phyloP scores from a whole-genome alignment of 257 asterid species.

The Verbascum thapsus region DNA sequence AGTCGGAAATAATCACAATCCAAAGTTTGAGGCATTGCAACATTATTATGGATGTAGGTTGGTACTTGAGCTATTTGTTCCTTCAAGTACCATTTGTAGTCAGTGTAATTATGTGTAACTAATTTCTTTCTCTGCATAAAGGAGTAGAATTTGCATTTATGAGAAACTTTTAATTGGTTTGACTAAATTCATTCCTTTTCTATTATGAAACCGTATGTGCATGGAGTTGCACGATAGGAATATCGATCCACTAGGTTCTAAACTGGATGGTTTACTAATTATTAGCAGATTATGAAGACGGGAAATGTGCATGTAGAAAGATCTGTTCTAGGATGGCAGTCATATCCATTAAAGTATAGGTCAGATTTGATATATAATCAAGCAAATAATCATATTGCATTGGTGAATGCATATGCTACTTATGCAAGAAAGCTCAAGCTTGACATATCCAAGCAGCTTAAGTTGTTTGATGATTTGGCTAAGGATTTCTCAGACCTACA shows the following conservation, averaged over 20 bases:
- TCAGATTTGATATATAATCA: constrained; percentile 73
- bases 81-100: background rate
- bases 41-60: constrained; percentile 11
- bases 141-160: constrained; percentile 6
- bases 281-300: constrained; percentile 49
- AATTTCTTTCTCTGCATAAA: background rate
- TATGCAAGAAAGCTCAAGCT: constrained; percentile 93
- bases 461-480: constrained; percentile 88
- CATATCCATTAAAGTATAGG: constrained; percentile 89
- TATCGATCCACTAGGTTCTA: background rate
- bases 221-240: background rate
- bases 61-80: background rate
- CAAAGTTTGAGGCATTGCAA: background rate
- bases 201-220: background rate
- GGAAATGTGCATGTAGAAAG: constrained; percentile 65
- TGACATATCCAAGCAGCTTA: constrained; percentile 84
- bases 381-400: constrained; percentile 81
- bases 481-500: constrained; percentile 71
- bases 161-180: background rate
- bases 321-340: constrained; percentile 69
- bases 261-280: constrained; percentile 5
- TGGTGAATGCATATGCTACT: constrained; percentile 84
- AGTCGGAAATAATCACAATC: too few species aligned
- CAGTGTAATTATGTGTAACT: background rate
- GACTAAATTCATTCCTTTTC: background rate